phyloP scores from a whole-genome alignment of 345 rosid genomes.

The Erodium maritimum region DNA sequence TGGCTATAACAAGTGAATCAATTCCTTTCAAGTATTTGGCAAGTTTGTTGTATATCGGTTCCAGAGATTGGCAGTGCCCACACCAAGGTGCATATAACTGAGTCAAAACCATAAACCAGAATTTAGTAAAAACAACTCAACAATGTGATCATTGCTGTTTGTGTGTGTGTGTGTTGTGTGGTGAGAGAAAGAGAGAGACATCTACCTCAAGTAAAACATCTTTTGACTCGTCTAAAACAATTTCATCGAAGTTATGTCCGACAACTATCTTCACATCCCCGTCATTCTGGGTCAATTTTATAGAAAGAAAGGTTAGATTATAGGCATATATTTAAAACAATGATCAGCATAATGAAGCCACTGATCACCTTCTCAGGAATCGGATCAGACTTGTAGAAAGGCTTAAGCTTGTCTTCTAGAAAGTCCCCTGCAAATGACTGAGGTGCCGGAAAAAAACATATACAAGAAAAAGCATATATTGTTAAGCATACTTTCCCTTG shows the following conservation, averaged over 20 bases:
- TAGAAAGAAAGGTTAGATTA: background rate
- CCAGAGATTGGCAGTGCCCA: constrained; percentile 95
- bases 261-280: constrained; percentile 96
- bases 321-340: background rate
- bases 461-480: background rate
- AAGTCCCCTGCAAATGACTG: constrained; percentile 66
- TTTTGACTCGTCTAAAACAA: constrained; percentile 86
- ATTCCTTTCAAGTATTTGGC: constrained; percentile 70
- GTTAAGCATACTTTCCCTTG: background rate
- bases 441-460: background rate
- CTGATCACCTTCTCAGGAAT: constrained; percentile 71
- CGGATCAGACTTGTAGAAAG: constrained; percentile 89
- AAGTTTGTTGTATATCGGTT: constrained; percentile 86
- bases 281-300: constrained; percentile 46
- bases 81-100: constrained; percentile 99
- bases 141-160: background rate
- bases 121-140: constrained; percentile 3
- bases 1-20: constrained; percentile 80
- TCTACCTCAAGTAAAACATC: constrained; percentile 96
- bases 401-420: constrained; percentile 69
- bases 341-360: constrained; percentile 1
- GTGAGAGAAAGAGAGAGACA: background rate
- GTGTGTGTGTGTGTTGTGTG: background rate
- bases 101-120: constrained; percentile 5
- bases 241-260: constrained; percentile 81